Evolutionary conservation across 441 rosid species (phyloP), one percentile per base, ranked within the genome.

Genomic region (Corymbia calophylla): DNA sequence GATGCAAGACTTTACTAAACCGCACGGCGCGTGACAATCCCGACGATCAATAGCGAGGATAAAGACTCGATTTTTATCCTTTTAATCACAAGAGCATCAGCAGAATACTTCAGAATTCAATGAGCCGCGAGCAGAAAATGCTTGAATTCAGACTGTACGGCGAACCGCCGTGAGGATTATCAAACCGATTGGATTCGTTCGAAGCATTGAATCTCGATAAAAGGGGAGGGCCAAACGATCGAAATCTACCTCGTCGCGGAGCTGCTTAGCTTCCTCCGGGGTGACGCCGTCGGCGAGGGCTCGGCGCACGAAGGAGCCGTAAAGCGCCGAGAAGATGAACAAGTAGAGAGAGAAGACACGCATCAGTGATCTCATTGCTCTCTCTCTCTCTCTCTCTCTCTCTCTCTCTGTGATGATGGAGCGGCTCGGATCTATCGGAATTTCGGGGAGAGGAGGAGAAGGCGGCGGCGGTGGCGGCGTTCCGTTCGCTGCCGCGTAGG

Each of bases 171-270:
- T 19, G 64, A 58, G n/a, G 87, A 8, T 19, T 32, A 55, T 86
- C 47, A 16, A 53, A 29, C 14, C n/a, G 80, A 58, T 19, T 31
- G 35, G 68, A 53, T 62, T 86, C 82, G 82, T 81, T 5, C 10
- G 49, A 53, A 35, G 7, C 17, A 29, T 29, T 8, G 25, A 81
- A 89, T 15, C 51, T 86, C 80, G 2, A 77, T 27, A 21, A 27
- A 5, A 53, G 53, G 25, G 23, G 39, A 19, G 13, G 53, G 77
- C 25, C 31, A 1, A 39, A 84, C 8, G 8, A 8, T n/a, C 14
- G 39, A 44, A 86, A 35, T 39, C 60, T 90, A 98, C 99, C 99
- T 97, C 99, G 91, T 98, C 98, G 48, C 99, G 95, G 87, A 98
- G 98, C 86, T 89, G 95, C 89, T 91, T 95, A 92, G 99, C 99